Percentiles rank a stretch among this genome's conserved stretches.
Evolutionary conservation across 352 stramenopile species (phyloP).

Genomic region (Phytophthora macrochlamydospora): DNA sequence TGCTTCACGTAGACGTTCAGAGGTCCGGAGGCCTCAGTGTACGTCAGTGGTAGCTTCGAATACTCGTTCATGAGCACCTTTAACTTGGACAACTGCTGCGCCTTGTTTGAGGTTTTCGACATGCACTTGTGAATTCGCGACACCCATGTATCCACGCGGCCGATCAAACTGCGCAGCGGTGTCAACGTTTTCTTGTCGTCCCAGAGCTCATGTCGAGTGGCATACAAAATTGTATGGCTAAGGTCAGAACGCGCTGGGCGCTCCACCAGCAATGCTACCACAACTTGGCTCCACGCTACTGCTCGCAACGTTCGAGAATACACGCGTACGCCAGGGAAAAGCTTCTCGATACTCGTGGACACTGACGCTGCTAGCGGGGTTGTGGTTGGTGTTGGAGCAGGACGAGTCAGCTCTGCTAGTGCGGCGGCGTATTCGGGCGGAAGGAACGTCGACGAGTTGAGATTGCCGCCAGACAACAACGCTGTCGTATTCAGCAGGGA

Average conservation of each 20-base stretch:
- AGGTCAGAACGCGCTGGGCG: constrained; percentile 69
- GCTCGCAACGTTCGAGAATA: constrained; percentile 69
- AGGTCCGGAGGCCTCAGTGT: constrained; percentile 31
- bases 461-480: constrained; percentile 37
- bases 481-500: constrained; percentile 56
- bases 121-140: constrained; percentile 80
- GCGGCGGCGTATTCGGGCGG: constrained; percentile 51
- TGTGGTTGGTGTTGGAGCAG: constrained; percentile 11
- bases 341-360: constrained; percentile 48
- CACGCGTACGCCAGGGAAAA: constrained; percentile 72
- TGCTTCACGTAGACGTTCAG: constrained; percentile 49
- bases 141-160: constrained; percentile 83
- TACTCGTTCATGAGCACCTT: constrained; percentile 89
- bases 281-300: constrained; percentile 77
- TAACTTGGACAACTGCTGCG: constrained; percentile 63
- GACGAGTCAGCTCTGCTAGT: constrained; percentile 36
- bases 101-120: constrained; percentile 59
- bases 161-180: constrained; percentile 73
- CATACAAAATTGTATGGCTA: constrained; percentile 65
- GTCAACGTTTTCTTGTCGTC: constrained; percentile 74
- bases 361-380: constrained; percentile 2
- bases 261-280: constrained; percentile 78
- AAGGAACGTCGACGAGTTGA: constrained; percentile 43
- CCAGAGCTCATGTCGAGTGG: constrained; percentile 62
- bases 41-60: constrained; percentile 87